Base-by-base conservation (phyloP, 2,329 filamentous ascomycete genomes). In the Talaromyces sp. region DNA sequence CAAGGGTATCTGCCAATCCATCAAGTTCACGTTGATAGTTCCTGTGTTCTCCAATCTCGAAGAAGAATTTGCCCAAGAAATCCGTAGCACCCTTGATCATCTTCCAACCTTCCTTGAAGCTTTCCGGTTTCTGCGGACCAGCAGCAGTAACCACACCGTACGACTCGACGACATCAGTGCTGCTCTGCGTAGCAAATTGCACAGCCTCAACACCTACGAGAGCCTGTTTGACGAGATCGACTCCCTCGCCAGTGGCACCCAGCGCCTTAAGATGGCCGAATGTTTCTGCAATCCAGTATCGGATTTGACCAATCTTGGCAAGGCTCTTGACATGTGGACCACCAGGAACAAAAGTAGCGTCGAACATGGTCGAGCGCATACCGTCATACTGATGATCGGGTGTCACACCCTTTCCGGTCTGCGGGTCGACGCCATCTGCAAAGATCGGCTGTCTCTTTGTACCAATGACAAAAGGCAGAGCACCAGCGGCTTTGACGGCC, bases 231-330 rank as follows among this genome's bases (percentile, higher is more conserved):
- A 93, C 80, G 44, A 93, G 78, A 2, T 84, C 79, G 0, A 91
- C 84, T 0, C 82, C 90, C 71, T 92, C 89, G 0, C 89, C 90
- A 0, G 88, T 89, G 0, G 88, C 91, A 1, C 86, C 91, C 25
- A 95, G 89, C 1, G 89, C 80, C 80, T 95, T 95, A 58, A 92
- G 81, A 66, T 95, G 91, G 0, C 90, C 90, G 68, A 93, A 95
- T 0, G 90, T 88, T 73, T 95, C 91, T 1, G 88, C 84, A 3
- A 93, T 78, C 85, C 88, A 95, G 78, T 93, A 88, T 1, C 89
- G 71, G 0, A 89, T 89, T 18, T 90, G 87, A 0, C 91, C 90
- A 65, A 83, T 91, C 78, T 87, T 85, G 62, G 82, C 77, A 0
- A 95, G 82, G 0, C 85, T 86, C 59, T 83, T 78, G 50, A 90